These are phyloP conservation scores for Dissoconium aciculare DNA, from an alignment of 2,329 filamentous ascomycete genomes.

Conservation along the genomic window DNA sequence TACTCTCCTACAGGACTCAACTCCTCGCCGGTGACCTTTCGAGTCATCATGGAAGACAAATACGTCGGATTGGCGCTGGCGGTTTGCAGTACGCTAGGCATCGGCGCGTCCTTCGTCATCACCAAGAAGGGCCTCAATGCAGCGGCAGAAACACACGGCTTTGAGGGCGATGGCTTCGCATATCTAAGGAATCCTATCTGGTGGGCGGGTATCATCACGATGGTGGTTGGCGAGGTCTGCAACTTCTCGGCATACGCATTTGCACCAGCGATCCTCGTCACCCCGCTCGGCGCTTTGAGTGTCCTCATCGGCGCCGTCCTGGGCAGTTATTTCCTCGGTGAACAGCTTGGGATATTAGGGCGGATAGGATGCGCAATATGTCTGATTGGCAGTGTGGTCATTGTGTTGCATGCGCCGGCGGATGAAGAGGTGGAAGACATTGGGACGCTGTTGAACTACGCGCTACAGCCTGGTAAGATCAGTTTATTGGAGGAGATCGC, in stretches of 20 bases:
- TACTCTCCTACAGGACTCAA: too few relatives aligned
- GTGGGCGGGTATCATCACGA: slow-evolving; percentile 88
- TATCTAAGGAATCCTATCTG: slow-evolving; percentile 91
- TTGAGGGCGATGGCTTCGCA: slow-evolving; percentile 89
- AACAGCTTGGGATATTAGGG: slow-evolving; percentile 77
- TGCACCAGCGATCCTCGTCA: slow-evolving; percentile 95
- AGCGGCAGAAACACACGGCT: slow-evolving; percentile 80
- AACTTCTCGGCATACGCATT: slow-evolving; percentile 98
- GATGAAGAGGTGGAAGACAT: slow-evolving; percentile 85
- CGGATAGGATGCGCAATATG: slow-evolving; percentile 94
- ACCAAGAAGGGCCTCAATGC: slow-evolving; percentile 96
- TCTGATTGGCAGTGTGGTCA: slow-evolving; percentile 89
- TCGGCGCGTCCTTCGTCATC: slow-evolving; percentile 77
- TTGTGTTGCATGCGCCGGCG: slow-evolving; percentile 89
- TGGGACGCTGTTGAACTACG: slow-evolving; percentile 80
- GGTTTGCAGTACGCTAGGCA: slow-evolving; percentile 59
- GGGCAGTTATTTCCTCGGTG: slow-evolving; percentile 84
- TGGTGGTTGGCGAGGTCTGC: slow-evolving; percentile 84
- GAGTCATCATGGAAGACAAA: slow-evolving; percentile 37
- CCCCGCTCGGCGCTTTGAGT: slow-evolving; percentile 80
- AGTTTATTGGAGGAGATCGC: neutral
- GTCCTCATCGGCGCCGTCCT: slow-evolving; percentile 88
- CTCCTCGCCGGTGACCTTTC: too few relatives aligned
- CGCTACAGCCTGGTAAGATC: slow-evolving; percentile 67
- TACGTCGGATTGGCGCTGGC: slow-evolving; percentile 64